These are phyloP conservation scores for Actinomucor elegans DNA, from an alignment of 371 early-diverging fungal genomes.

Conservation along the genomic window DNA sequence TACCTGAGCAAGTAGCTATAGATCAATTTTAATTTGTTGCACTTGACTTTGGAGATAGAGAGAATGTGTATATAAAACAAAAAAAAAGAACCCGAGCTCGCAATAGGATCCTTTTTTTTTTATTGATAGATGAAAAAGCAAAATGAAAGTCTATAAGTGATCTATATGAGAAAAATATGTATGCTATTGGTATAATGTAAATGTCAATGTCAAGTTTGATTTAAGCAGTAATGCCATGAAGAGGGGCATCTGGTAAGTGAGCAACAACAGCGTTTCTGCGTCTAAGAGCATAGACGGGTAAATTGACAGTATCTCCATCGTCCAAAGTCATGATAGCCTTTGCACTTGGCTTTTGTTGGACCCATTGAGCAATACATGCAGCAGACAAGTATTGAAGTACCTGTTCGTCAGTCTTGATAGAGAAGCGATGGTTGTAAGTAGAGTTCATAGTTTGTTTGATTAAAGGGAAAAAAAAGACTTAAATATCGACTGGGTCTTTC, in stretches of 20 bases:
- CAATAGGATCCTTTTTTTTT: no score
- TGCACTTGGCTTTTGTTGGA: constrained; percentile 27
- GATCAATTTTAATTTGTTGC: no score
- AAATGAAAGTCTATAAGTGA: no score
- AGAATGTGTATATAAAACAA: no score
- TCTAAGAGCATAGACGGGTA: constrained; percentile 42
- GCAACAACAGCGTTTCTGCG: constrained; percentile 44
- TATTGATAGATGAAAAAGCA: neutral
- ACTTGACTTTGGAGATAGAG: no score
- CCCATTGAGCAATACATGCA: constrained; percentile 29
- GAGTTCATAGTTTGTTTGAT: constrained; percentile 2
- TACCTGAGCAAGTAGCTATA: no score
- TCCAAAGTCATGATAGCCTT: constrained; percentile 34
- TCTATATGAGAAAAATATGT: neutral
- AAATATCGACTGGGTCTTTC: no score
- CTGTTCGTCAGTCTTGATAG: constrained; percentile 22
- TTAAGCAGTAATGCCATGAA: constrained; percentile 19
- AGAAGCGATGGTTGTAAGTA: constrained; percentile 21
- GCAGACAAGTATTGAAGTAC: constrained; percentile 24
- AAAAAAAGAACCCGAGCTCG: no score
- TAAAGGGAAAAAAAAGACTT: neutral
- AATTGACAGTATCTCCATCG: constrained; percentile 31
- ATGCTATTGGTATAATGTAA: neutral
- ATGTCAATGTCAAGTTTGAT: neutral
- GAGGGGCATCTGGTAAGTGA: constrained; percentile 37